These are phyloP conservation scores for Penicillium parvum DNA, from an alignment of 495 filamentous ascomycete genomes.

Conservation along the genomic window DNA sequence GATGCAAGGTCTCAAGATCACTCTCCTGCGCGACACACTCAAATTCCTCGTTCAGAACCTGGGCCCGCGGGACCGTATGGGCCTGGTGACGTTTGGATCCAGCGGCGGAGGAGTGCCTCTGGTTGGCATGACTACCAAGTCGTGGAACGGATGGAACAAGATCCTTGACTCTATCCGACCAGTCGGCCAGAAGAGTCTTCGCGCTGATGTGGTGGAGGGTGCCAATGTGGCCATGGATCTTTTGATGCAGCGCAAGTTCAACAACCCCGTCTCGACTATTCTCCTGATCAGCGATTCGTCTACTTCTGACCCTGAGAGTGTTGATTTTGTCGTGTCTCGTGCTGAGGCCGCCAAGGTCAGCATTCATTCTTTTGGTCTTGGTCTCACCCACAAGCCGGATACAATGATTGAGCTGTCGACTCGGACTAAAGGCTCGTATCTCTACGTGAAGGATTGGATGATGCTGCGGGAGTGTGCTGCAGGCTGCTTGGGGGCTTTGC, in stretches of 20 bases:
- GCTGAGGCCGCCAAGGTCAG: constrained; percentile 97
- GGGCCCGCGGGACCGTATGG: constrained; percentile 95
- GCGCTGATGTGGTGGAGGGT: constrained; percentile 95
- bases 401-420: constrained; percentile 98
- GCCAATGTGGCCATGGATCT: constrained; percentile 99
- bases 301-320: constrained; percentile 92
- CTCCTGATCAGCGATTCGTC: constrained; percentile 98
- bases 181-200: constrained; percentile 92
- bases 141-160: constrained; percentile 87
- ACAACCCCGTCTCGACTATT: constrained; percentile 94
- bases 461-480: constrained; percentile 97
- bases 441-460: constrained; percentile 99
- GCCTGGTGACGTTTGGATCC: constrained; percentile 94
- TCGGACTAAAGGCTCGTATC: constrained; percentile 93
- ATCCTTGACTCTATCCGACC: constrained; percentile 85
- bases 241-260: constrained; percentile 94
- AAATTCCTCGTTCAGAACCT: constrained; percentile 89
- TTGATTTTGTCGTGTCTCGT: constrained; percentile 97
- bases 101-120: constrained; percentile 89
- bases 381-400: constrained; percentile 96
- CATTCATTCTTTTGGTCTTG: constrained; percentile 95
- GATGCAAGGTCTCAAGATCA: constrained; percentile 98
- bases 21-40: constrained; percentile 85
- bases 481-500: constrained; percentile 88
- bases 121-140: constrained; percentile 96